Evolutionary conservation across 192 early-diverging fungal species (phyloP).

Genomic region (Umbelopsis isabellina): DNA sequence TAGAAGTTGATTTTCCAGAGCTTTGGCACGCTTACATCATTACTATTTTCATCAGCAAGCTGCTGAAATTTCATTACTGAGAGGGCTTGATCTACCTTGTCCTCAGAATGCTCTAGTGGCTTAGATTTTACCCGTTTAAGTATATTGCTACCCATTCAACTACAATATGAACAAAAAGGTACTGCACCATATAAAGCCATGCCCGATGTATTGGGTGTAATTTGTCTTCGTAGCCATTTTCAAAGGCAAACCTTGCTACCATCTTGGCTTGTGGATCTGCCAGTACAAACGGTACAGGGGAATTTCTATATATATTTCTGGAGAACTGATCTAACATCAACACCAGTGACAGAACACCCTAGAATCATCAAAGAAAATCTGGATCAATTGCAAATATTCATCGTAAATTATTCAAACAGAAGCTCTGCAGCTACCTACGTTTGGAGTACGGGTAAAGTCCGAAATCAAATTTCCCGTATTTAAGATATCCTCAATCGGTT

Average conservation of each 20-base stretch:
- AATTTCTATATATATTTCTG: slow-evolving; percentile 22
- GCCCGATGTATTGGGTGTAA: slow-evolving; percentile 6
- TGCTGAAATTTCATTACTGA: slow-evolving; percentile 21
- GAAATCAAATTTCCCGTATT: slow-evolving; percentile 18
- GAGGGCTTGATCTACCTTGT: slow-evolving; percentile 24
- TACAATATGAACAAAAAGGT: too few relatives aligned
- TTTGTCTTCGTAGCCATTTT: slow-evolving; percentile 18
- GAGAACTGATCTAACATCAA: slow-evolving; percentile 21
- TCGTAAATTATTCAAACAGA: too few relatives aligned
- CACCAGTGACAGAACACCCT: slow-evolving; percentile 19
- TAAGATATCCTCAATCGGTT: slow-evolving; percentile 20
- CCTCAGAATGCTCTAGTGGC: slow-evolving; percentile 27
- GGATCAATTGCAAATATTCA: too few relatives aligned
- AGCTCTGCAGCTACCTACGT: not conserved
- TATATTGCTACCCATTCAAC: not conserved
- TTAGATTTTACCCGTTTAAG: not conserved
- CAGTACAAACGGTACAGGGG: slow-evolving; percentile 4
- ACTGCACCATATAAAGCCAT: slow-evolving; percentile 24
- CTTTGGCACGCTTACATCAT: not conserved
- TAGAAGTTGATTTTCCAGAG: not conserved
- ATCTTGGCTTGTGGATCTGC: slow-evolving; percentile 17
- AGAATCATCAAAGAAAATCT: not conserved
- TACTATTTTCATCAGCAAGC: slow-evolving; percentile 1
- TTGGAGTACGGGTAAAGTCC: slow-evolving; percentile 7
- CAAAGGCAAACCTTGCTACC: slow-evolving; percentile 10